Base-by-base conservation (phyloP, 2,329 filamentous ascomycete genomes). In the Ophiostoma himal-ulmi region DNA sequence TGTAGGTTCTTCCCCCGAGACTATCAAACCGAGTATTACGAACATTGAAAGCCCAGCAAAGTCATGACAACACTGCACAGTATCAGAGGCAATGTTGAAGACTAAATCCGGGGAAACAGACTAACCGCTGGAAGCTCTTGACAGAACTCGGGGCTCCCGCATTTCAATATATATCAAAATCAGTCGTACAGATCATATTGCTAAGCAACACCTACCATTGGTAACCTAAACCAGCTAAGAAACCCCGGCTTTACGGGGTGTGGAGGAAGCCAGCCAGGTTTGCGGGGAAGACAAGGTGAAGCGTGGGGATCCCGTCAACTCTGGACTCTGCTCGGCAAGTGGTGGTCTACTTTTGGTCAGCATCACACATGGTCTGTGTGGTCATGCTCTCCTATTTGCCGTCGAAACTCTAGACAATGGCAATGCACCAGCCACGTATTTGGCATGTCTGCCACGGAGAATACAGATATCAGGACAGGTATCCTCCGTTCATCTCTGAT, bases 171-270 rank as follows among this genome's bases (percentile, higher is more conserved):
- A 57, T 26, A 57, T 22, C 0, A 13, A 41, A 41, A 14, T 11
- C 5, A 57, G 3, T 62, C 6, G 20, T 17, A 36, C 26, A 34
- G 2, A 14, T 7, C 8, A 11, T 64, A 37, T 64, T 64, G 60
- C 34, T 64, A 64, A 62, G 17, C 20, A 14, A 34, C 5, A 14
- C 30, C 22, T n/a, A 36, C 60, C n/a, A 64, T 36, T 64, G 60
- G 60, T n/a, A 6, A 11, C 57, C 57, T 14, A 37, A 22, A 26
- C n/a, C 60, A 17, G 37, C 20, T 36, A n/a, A n/a, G 6, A 39
- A 64, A 64, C 60, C 60, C 60, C 60, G n/a, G 60, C 30, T 64
- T 64, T 34, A 64, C 60, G 30, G 60, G 30, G 60, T 36, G 60
- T 64, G 60, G 60, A 64, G 60, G 60, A 64, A 37, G 60, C 60